Conservation (phyloP, 495 filamentous ascomycete species). For the Elasticomyces elasticus region DNA sequence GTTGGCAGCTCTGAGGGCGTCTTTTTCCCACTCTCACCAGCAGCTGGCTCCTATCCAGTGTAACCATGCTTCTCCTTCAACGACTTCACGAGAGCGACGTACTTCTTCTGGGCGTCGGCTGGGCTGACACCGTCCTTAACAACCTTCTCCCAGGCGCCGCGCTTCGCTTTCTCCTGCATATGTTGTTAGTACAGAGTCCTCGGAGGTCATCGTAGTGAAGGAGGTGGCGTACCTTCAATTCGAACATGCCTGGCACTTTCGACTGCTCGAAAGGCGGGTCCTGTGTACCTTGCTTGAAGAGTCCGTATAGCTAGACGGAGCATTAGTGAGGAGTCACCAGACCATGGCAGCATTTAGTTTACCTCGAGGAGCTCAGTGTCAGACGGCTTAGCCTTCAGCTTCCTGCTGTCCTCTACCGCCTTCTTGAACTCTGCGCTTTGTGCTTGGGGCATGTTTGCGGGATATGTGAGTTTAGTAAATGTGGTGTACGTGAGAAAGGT, state of each 20-base stretch:
- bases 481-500: too few species aligned
- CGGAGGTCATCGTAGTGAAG: too few species aligned
- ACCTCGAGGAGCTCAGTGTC: conserved; percentile 52
- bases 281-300: conserved; percentile 47
- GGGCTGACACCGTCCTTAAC: conserved; percentile 47
- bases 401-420: conserved; percentile 54
- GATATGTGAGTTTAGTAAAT: not conserved
- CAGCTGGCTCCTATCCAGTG: conserved; percentile 5
- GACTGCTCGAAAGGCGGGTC: conserved; percentile 37
- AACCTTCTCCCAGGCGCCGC: conserved; percentile 59
- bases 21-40: not conserved
- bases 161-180: conserved; percentile 65
- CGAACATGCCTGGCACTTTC: conserved; percentile 41
- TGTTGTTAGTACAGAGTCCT: too few species aligned
- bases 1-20: too few species aligned
- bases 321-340: not conserved
- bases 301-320: conserved; percentile 43
- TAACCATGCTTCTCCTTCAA: conserved; percentile 57
- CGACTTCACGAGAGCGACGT: conserved; percentile 59
- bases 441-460: conserved; percentile 14
- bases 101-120: conserved; percentile 60
- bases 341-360: conserved; percentile 22
- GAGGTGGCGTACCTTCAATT: conserved; percentile 39
- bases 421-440: conserved; percentile 46
- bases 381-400: conserved; percentile 45